Base-by-base conservation (phyloP, 1,284 basidiomycete genomes). In the Trametes polyzona region DNA sequence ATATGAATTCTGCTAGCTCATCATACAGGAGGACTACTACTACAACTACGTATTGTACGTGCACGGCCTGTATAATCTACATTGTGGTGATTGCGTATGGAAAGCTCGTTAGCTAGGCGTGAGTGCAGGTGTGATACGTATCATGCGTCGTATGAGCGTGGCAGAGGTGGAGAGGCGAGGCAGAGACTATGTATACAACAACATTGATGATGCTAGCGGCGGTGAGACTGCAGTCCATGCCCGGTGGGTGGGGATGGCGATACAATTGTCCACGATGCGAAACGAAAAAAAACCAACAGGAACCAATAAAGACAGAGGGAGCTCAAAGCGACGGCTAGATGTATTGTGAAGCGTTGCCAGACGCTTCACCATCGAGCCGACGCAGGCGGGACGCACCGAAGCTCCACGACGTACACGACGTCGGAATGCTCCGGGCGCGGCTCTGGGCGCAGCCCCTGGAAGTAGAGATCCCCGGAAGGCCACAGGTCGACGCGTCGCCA, bases 401-500 rank as follows among this genome's bases (percentile, higher is more conserved):
- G 24, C 21, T 16, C 14, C 8, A 39, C 47, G 26, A 29, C 47
- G 26, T n/a, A 47, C 21, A 16, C 9, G 19, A 24, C 11, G 17
- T 11, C 23, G 32, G 32, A 21, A 33, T 47, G 23, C 6, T 26
- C 23, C 5, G 7, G 21, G 21, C 3, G 10, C 14, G 6, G 12
- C 14, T 11, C 17, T 10, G 32, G 44, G 23, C 21, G 12, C 44
- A 47, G 30, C 44, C 44, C 32, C 23, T 24, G 12, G 32, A 47
- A 26, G 21, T 35, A 47, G 12, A 35, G 29, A 10, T 29, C 26
- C 29, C 12, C 29, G 1, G 17, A 27, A n/a, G 43, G 43, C 43
- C 43, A 47, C 23, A 36, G 29, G 23, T 47, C 46, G 14, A 36
- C 35, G 46, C 46, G 46, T 35, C 19, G 23, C 46, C 46, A 47